phyloP scores from a whole-genome alignment of 345 rosid genomes.

The Eucalyptus pauciflora region DNA sequence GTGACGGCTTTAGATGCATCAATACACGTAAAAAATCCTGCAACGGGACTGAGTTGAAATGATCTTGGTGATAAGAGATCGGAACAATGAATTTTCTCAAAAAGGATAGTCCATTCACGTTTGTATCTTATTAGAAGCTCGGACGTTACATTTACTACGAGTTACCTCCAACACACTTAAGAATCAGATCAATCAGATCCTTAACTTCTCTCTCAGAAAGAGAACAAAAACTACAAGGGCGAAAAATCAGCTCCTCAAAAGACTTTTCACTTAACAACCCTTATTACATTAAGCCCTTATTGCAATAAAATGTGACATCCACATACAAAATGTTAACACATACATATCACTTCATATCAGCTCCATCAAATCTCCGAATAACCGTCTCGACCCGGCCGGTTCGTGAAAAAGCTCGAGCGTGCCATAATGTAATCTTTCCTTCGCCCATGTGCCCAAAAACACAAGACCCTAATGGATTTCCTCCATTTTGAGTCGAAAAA shows the following conservation, averaged over 20 bases:
- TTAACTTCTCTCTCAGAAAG: not conserved
- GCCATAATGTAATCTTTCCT: not conserved
- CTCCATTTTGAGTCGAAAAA: not conserved
- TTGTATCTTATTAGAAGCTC: not conserved
- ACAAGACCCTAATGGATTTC: not conserved
- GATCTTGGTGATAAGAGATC: not conserved
- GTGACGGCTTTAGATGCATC: not conserved
- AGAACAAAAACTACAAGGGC: not conserved
- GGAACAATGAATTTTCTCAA: not conserved
- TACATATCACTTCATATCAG: not conserved
- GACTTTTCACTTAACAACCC: not conserved
- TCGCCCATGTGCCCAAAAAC: not conserved
- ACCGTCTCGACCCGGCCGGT: not conserved
- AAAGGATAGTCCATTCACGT: not conserved
- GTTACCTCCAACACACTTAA: not conserved
- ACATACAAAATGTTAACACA: not conserved
- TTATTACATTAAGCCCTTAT: not conserved
- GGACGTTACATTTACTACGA: not conserved
- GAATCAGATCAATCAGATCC: not conserved
- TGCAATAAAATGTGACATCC: not conserved
- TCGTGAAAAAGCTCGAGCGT: not conserved
- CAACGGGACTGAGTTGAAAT: not conserved
- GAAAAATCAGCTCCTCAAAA: not conserved
- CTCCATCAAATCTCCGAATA: not conserved
- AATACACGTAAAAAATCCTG: not conserved